These are phyloP conservation scores for Lagenidium sp. DNA, from an alignment of 352 stramenopile species.

Conservation along the genomic window DNA sequence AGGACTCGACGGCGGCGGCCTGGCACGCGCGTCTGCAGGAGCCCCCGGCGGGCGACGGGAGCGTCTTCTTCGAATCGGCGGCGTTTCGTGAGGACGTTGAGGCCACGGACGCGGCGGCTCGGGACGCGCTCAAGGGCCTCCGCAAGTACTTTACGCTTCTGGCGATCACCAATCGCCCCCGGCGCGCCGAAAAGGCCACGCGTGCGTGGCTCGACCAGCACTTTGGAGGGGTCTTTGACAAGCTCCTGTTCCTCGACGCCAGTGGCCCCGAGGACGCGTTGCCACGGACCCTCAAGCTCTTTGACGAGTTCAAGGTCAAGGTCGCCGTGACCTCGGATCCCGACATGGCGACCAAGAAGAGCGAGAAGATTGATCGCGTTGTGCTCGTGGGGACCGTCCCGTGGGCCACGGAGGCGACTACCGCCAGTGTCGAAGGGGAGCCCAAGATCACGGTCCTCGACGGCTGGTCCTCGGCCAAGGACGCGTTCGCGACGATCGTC, in stretches of 20 bases:
- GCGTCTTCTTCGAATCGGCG: constrained; percentile 43
- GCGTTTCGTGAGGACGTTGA: constrained; percentile 27
- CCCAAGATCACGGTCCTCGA: constrained; percentile 13
- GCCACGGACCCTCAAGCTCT: constrained; percentile 49
- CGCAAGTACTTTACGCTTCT: constrained; percentile 56
- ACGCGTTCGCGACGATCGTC: constrained; percentile 28
- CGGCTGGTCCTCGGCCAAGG: constrained; percentile 22
- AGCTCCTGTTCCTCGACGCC: constrained; percentile 62
- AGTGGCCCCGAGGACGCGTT: constrained; percentile 23
- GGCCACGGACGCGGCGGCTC: constrained; percentile 15
- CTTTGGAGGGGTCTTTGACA: constrained; percentile 62
- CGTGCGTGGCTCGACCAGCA: constrained; percentile 64
- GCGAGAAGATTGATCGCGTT: constrained; percentile 17
- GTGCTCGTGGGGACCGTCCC: constrained; percentile 47
- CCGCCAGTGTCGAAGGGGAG: too few relatives aligned
- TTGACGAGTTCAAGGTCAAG: constrained; percentile 54
- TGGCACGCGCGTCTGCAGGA: constrained; percentile 16
- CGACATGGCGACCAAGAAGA: constrained; percentile 14
- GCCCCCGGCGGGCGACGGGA: constrained; percentile 20
- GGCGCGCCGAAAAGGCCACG: constrained; percentile 49
- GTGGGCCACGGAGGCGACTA: constrained; percentile 20
- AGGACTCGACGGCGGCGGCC: constrained; percentile 14
- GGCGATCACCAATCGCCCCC: constrained; percentile 49
- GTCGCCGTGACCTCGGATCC: constrained; percentile 37
- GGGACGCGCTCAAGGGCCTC: constrained; percentile 39